A percentile compares a stretch with the other conserved stretches of the same genome.
phyloP scores from a whole-genome alignment of 148 eudicot species.

The Rhododendron henanense region DNA sequence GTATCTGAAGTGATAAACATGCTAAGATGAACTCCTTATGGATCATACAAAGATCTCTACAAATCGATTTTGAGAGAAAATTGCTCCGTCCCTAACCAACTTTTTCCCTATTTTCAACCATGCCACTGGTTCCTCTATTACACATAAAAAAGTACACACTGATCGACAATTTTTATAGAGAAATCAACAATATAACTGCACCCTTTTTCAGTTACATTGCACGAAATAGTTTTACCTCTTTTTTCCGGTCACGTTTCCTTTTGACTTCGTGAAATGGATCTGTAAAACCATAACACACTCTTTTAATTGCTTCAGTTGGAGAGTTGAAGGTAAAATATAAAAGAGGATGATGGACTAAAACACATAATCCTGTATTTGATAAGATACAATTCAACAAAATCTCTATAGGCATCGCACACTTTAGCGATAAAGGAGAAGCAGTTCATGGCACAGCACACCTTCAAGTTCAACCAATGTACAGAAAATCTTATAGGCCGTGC shows the following conservation, averaged over 20 bases:
- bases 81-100: neutral
- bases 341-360: neutral
- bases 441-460: neutral
- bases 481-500: neutral
- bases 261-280: slow-evolving; percentile 76
- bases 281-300: slow-evolving; percentile 14
- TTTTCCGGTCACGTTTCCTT: slow-evolving; percentile 50
- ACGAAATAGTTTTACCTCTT: slow-evolving; percentile 36
- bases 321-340: neutral
- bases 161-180: neutral
- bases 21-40: neutral
- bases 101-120: neutral
- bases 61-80: neutral
- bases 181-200: neutral
- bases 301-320: slow-evolving; percentile 3
- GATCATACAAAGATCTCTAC: neutral
- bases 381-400: neutral
- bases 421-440: neutral
- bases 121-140: neutral
- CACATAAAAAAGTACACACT: too few relatives aligned
- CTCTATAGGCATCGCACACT: neutral
- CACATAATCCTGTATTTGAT: neutral
- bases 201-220: neutral
- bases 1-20: neutral
- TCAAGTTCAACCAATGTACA: neutral